These are phyloP conservation scores for Rhodotorula sp. DNA, from an alignment of 1,284 basidiomycete species.

Conservation along the genomic window DNA sequence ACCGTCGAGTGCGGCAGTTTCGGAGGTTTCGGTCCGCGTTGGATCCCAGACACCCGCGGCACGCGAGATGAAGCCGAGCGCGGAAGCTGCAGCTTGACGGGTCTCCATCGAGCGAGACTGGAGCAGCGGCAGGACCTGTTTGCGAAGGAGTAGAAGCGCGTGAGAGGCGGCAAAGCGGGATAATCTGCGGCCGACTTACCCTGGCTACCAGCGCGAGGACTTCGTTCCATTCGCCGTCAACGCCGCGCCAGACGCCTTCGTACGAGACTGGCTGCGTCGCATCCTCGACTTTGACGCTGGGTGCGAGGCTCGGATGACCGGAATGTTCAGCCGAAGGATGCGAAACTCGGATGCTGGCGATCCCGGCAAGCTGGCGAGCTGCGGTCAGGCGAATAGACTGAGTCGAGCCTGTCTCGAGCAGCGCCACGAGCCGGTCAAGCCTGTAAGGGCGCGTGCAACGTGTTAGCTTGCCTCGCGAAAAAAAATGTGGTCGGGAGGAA, in stretches of 20 bases:
- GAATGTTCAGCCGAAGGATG: constrained; percentile 35
- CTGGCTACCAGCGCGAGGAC: constrained; percentile 77
- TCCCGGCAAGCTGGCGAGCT: constrained; percentile 86
- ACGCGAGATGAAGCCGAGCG: constrained; percentile 80
- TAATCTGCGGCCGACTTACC: constrained; percentile 53
- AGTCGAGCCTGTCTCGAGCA: constrained; percentile 87
- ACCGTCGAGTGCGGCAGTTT: constrained; percentile 1
- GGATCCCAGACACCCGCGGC: constrained; percentile 82
- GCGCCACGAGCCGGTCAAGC: constrained; percentile 85
- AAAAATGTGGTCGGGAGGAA: not conserved
- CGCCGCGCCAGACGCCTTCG: constrained; percentile 44
- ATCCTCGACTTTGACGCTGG: constrained; percentile 37
- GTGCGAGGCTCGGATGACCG: constrained; percentile 6
- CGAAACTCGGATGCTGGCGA: constrained; percentile 72
- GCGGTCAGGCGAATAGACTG: constrained; percentile 81
- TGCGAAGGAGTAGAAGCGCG: not conserved
- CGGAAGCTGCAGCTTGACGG: constrained; percentile 75
- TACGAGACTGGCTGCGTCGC: constrained; percentile 68
- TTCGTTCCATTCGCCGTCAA: constrained; percentile 74
- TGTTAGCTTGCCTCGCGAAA: not conserved
- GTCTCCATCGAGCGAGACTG: constrained; percentile 87
- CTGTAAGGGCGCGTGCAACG: constrained; percentile 46
- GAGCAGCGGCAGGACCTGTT: constrained; percentile 77
- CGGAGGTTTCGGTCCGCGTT: constrained; percentile 41
- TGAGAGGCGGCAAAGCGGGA: constrained; percentile 23